Conservation (phyloP, 208 protist genomes). For the Crithidia mellificae region DNA sequence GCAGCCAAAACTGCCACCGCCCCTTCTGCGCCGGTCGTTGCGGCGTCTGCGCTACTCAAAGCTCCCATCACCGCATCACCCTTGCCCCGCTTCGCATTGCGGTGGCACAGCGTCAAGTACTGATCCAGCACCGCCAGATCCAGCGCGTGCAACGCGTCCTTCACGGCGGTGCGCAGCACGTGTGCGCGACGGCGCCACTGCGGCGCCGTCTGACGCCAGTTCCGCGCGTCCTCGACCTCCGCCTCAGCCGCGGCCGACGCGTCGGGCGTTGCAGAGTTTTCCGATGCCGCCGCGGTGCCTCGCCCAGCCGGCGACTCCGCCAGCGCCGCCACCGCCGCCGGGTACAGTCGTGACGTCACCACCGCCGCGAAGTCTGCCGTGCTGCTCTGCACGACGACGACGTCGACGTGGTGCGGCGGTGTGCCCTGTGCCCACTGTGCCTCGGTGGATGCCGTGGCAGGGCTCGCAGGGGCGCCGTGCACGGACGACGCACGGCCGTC, state of each 20-base stretch:
- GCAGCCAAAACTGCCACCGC: constrained; percentile 1
- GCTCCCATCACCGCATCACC: too few species aligned
- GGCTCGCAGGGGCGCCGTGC: too few species aligned
- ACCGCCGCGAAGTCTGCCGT: constrained; percentile 1
- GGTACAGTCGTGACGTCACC: constrained; percentile 15
- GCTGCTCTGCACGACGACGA: constrained; percentile 12
- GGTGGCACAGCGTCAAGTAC: neutral
- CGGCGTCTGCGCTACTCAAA: neutral
- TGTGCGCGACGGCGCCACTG: constrained; percentile 16
- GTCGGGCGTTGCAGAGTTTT: neutral
- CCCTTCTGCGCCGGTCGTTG: neutral
- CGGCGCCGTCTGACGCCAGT: constrained; percentile 18
- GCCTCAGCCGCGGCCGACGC: neutral
- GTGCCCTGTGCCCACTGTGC: neutral
- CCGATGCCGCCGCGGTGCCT: neutral
- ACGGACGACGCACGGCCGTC: too few species aligned
- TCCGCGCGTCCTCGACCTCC: constrained; percentile 7
- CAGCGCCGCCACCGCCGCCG: neutral
- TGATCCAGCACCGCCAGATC: constrained; percentile 15
- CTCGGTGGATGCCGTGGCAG: neutral
- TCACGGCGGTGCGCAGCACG: constrained; percentile 1
- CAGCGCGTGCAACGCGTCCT: constrained; percentile 17
- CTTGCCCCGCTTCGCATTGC: neutral
- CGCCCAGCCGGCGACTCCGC: neutral
- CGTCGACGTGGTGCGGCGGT: constrained; percentile 4